Percentiles rank a stretch among this genome's conserved stretches.
Conservation (phyloP, 345 rosid genomes). For the Raphanus sativus region DNA sequence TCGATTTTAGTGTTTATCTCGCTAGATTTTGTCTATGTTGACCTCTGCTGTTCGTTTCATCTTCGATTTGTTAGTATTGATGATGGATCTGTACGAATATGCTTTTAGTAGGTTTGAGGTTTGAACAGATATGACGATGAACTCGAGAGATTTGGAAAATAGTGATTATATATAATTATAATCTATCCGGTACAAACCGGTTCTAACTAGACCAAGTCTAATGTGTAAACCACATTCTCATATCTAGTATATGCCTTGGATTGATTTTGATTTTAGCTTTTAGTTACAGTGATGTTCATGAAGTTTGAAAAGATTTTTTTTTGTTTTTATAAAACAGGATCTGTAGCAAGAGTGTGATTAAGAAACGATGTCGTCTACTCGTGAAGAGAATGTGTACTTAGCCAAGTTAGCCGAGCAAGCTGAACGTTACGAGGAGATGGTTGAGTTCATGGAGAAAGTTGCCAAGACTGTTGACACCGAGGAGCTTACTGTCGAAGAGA, state of each 20-base stretch:
- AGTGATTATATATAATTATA: background rate
- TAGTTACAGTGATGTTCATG: background rate
- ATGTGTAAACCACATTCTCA: background rate
- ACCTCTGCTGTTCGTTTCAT: background rate
- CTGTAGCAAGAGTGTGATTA: background rate
- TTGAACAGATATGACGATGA: background rate
- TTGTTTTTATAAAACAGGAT: slow-evolving; percentile 13
- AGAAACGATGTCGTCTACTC: slow-evolving; percentile 46
- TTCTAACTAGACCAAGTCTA: background rate
- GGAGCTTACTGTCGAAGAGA: slow-evolving; percentile 96
- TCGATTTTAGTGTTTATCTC: background rate
- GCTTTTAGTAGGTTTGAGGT: background rate
- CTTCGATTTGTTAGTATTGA: background rate
- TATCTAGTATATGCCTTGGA: background rate
- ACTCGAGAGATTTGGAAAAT: background rate
- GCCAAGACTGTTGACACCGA: slow-evolving; percentile 79
- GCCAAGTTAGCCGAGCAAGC: slow-evolving; percentile 99
- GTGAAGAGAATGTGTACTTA: slow-evolving; percentile 92
- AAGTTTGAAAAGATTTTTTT: background rate
- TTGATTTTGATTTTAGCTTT: background rate
- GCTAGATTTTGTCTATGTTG: background rate
- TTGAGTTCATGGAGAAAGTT: slow-evolving; percentile 97
- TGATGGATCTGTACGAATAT: slow-evolving; percentile 1
- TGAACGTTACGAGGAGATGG: slow-evolving; percentile 98
- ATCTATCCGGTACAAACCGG: background rate